Evolutionary conservation across 2,329 filamentous ascomycete genomes (phyloP).

Genomic region (Microcyclosporella mali): DNA sequence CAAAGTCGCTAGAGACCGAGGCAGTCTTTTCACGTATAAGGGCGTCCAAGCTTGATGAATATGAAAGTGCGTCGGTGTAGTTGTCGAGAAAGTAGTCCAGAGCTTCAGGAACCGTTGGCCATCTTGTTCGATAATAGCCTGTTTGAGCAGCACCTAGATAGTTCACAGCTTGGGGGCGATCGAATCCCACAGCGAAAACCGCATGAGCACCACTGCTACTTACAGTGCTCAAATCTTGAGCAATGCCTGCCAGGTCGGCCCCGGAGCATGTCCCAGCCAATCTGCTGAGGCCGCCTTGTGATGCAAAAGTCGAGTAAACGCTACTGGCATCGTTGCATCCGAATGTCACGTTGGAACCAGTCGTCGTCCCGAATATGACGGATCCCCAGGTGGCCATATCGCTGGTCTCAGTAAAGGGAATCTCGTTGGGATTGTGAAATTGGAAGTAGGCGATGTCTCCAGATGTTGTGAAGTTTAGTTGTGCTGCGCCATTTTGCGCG

Average conservation of each 20-base stretch:
- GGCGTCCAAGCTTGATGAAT: slow-evolving; percentile 17
- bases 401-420: slow-evolving; percentile 18
- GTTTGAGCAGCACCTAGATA: slow-evolving; percentile 22
- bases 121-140: slow-evolving; percentile 22
- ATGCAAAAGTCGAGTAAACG: slow-evolving; percentile 14
- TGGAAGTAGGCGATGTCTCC: slow-evolving; percentile 15
- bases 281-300: slow-evolving; percentile 7
- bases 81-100: slow-evolving; percentile 19
- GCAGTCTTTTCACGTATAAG: slow-evolving; percentile 19
- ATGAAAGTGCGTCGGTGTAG: slow-evolving; percentile 12
- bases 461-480: slow-evolving; percentile 16
- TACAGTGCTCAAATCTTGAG: slow-evolving; percentile 14
- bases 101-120: slow-evolving; percentile 18
- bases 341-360: slow-evolving; percentile 1
- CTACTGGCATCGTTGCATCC: slow-evolving; percentile 9
- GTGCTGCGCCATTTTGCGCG: slow-evolving; percentile 23
- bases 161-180: slow-evolving; percentile 20
- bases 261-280: slow-evolving; percentile 4
- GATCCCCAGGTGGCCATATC: slow-evolving; percentile 24
- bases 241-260: slow-evolving; percentile 16
- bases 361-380: slow-evolving; percentile 17
- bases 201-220: slow-evolving; percentile 6
- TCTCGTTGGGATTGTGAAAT: slow-evolving; percentile 21
- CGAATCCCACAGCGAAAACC: slow-evolving; percentile 22
- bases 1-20: slow-evolving; percentile 19